Conservation (phyloP, 2,329 filamentous ascomycete species). For the Aspergillus costaricaensis region DNA sequence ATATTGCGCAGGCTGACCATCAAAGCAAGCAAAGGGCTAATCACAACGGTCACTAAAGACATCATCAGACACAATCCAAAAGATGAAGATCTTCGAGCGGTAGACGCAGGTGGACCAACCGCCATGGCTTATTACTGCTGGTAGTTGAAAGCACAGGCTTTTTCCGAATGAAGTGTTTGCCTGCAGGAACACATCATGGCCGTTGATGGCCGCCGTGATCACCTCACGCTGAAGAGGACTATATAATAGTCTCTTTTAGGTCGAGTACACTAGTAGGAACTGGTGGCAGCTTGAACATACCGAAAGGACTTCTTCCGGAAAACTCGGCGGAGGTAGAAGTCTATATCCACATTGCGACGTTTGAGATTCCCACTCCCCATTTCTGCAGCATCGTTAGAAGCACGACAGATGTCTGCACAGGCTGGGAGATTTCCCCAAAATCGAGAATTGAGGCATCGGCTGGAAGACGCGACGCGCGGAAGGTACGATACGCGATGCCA, state of each 20-base stretch:
- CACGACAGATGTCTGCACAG: background rate
- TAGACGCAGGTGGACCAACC: slow-evolving; percentile 57
- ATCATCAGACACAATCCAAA: slow-evolving; percentile 1
- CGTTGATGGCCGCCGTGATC: slow-evolving; percentile 75
- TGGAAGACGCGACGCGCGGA: slow-evolving; percentile 13
- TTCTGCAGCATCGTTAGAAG: slow-evolving; percentile 27
- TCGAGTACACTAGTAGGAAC: background rate
- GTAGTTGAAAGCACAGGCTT: slow-evolving; percentile 88
- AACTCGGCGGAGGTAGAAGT: slow-evolving; percentile 71
- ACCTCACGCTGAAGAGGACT: slow-evolving; percentile 87
- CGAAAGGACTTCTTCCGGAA: slow-evolving; percentile 75
- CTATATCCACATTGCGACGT: slow-evolving; percentile 58
- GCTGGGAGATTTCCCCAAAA: background rate
- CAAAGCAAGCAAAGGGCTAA: slow-evolving; percentile 83
- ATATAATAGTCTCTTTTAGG: background rate
- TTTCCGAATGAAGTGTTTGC: slow-evolving; percentile 78
- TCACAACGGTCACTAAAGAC: slow-evolving; percentile 76
- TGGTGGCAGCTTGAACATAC: slow-evolving; percentile 42
- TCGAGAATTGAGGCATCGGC: slow-evolving; percentile 4
- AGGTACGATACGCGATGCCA: slow-evolving; percentile 26
- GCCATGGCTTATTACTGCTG: slow-evolving; percentile 82
- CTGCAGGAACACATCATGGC: slow-evolving; percentile 90
- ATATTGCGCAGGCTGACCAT: slow-evolving; percentile 63
- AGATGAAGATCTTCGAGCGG: too few relatives aligned
- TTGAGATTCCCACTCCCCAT: slow-evolving; percentile 31